Conservation (phyloP, 495 filamentous ascomycete species). For the Chaetomium cochliodes region DNA sequence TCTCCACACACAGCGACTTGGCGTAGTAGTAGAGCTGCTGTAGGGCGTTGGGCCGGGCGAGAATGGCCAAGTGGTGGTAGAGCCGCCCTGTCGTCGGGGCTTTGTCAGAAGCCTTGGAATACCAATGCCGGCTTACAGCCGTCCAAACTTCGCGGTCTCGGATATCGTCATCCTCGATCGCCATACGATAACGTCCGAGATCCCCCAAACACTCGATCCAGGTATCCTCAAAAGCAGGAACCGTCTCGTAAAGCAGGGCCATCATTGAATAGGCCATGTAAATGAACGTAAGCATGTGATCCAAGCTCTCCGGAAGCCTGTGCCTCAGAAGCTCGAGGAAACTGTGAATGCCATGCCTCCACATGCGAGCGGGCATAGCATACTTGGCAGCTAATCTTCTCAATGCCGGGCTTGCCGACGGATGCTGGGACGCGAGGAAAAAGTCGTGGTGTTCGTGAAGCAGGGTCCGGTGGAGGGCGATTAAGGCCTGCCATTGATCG, state of each 20-base stretch:
- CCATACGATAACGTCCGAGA: constrained; percentile 65
- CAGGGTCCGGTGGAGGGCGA: constrained; percentile 67
- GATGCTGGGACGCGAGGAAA: constrained; percentile 74
- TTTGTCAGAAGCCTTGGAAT: constrained; percentile 71
- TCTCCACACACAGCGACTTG: constrained; percentile 49
- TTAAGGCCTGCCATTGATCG: constrained; percentile 70
- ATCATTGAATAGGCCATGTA: constrained; percentile 81
- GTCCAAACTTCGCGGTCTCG: constrained; percentile 77
- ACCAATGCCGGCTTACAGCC: constrained; percentile 75
- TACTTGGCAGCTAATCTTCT: constrained; percentile 64
- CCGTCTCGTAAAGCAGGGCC: constrained; percentile 72
- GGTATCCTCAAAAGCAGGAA: constrained; percentile 72
- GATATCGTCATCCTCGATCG: constrained; percentile 70
- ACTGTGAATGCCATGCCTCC: constrained; percentile 61
- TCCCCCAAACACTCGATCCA: constrained; percentile 93
- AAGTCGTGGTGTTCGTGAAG: constrained; percentile 78
- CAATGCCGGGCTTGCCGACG: constrained; percentile 60
- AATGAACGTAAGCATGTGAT: constrained; percentile 81
- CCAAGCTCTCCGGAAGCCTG: constrained; percentile 65
- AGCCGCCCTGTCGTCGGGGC: constrained; percentile 68
- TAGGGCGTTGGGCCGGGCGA: constrained; percentile 69
- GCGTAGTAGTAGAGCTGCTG: constrained; percentile 75
- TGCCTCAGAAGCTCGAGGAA: constrained; percentile 73
- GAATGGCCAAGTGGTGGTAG: constrained; percentile 81
- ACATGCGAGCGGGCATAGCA: constrained; percentile 79